These are phyloP conservation scores for Cordyceps farinosa DNA, from an alignment of 2,329 filamentous ascomycete species.

Conservation along the genomic window DNA sequence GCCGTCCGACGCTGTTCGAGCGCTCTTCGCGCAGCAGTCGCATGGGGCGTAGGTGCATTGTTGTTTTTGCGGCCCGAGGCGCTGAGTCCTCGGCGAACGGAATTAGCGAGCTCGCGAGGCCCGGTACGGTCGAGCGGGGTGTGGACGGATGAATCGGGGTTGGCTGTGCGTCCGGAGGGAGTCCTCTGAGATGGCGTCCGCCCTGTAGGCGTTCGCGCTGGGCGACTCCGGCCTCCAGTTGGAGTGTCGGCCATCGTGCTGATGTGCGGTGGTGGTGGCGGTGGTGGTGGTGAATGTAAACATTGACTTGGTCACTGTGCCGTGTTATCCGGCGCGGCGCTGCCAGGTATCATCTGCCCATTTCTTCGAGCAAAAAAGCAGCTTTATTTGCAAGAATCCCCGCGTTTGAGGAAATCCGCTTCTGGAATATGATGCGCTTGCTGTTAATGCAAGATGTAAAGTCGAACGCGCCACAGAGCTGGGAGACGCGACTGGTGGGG, in stretches of 20 bases:
- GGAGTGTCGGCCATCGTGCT: constrained; percentile 18
- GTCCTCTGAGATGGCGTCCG: constrained; percentile 38
- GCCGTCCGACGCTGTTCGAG: constrained; percentile 57
- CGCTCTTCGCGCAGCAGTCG: constrained; percentile 55
- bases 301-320: not conserved
- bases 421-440: not conserved
- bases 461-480: not conserved
- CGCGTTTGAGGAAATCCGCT: too few species aligned
- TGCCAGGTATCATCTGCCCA: not conserved
- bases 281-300: not conserved
- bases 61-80: constrained; percentile 40
- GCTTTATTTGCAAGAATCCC: not conserved
- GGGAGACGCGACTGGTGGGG: constrained; percentile 6
- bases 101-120: constrained; percentile 36
- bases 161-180: not conserved
- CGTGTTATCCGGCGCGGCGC: not conserved
- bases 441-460: not conserved
- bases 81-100: constrained; percentile 40
- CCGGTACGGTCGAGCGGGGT: constrained; percentile 40
- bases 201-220: constrained; percentile 11
- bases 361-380: not conserved
- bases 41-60: constrained; percentile 56
- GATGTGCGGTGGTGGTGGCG: not conserved
- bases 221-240: not conserved
- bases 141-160: constrained; percentile 32